A percentile compares a stretch with the other conserved stretches of the same genome.
Evolutionary conservation across 1,139 yeast species (phyloP).

Genomic region (Candida neerlandica): DNA sequence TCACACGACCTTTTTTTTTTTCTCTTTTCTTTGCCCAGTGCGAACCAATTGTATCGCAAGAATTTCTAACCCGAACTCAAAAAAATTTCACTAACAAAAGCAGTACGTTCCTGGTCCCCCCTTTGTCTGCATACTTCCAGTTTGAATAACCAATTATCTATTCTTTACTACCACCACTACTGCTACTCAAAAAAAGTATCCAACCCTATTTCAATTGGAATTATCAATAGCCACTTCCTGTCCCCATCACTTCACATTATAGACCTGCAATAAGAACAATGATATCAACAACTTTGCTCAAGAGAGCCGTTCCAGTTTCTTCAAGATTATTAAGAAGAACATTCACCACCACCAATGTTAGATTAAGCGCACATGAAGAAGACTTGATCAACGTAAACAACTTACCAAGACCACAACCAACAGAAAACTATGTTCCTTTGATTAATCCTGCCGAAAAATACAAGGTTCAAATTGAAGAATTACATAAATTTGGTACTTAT

Average conservation of each 20-base stretch:
- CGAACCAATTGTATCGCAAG: slow-evolving; percentile 8
- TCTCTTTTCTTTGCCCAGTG: background rate
- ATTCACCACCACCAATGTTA: slow-evolving; percentile 14
- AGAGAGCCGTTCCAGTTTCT: slow-evolving; percentile 6
- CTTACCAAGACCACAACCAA: slow-evolving; percentile 43
- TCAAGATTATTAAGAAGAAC: slow-evolving; percentile 13
- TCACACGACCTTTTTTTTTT: slow-evolving; percentile 2
- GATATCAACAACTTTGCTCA: slow-evolving; percentile 10
- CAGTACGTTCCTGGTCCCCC: background rate
- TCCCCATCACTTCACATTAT: background rate
- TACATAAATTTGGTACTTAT: slow-evolving; percentile 83
- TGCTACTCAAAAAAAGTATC: too few species aligned
- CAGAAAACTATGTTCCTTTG: slow-evolving; percentile 52
- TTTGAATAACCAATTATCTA: background rate
- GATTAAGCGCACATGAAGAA: slow-evolving; percentile 22
- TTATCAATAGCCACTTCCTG: background rate
- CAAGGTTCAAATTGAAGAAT: slow-evolving; percentile 66
- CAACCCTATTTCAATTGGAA: background rate
- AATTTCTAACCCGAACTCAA: slow-evolving; percentile 4
- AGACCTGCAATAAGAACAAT: background rate
- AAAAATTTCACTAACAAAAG: slow-evolving; percentile 1
- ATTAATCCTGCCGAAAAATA: slow-evolving; percentile 81
- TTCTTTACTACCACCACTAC: background rate
- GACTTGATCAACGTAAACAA: slow-evolving; percentile 40
- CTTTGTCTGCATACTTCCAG: background rate